Conservation (phyloP, 768 basidiomycete species). For the Neoboletus magnificus region DNA sequence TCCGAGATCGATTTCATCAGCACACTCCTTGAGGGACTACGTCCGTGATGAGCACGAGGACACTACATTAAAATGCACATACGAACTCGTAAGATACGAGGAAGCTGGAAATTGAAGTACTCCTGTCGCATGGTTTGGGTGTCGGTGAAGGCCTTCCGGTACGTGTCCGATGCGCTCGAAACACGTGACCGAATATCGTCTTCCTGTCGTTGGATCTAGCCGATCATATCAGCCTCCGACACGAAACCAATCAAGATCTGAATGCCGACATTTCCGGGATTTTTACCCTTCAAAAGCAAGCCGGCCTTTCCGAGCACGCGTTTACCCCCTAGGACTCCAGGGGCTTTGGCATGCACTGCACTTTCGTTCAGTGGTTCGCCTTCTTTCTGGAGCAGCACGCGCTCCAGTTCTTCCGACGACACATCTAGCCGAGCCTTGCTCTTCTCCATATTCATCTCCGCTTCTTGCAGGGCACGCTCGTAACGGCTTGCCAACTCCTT, state of each 20-base stretch:
- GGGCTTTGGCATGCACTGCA: conserved; percentile 58
- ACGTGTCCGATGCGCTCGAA: conserved; percentile 82
- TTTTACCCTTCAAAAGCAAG: conserved; percentile 85
- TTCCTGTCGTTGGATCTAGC: conserved; percentile 84
- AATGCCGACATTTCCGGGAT: conserved; percentile 71
- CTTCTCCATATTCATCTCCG: conserved; percentile 84
- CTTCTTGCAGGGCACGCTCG: conserved; percentile 85
- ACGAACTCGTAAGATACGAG: conserved; percentile 86
- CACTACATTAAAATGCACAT: neutral
- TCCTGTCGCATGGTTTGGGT: conserved; percentile 91
- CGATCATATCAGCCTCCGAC: conserved; percentile 4
- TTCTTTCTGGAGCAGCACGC: conserved; percentile 89
- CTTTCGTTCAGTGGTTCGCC: conserved; percentile 89
- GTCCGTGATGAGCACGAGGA: conserved; percentile 9
- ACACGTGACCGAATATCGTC: conserved; percentile 89
- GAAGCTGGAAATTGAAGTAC: conserved; percentile 96
- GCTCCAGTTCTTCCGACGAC: conserved; percentile 91
- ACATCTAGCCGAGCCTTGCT: conserved; percentile 81
- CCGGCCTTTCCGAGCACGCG: conserved; percentile 88
- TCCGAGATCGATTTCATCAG: conserved; percentile 96
- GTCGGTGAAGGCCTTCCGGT: conserved; percentile 85
- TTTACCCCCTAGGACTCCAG: conserved; percentile 62
- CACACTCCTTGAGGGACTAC: conserved; percentile 88
- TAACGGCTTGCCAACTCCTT: conserved; percentile 89
- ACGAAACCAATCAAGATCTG: conserved; percentile 5